Evolutionary conservation across 805 yeast species (phyloP).

Genomic region (Saccharomycopsis sp.): DNA sequence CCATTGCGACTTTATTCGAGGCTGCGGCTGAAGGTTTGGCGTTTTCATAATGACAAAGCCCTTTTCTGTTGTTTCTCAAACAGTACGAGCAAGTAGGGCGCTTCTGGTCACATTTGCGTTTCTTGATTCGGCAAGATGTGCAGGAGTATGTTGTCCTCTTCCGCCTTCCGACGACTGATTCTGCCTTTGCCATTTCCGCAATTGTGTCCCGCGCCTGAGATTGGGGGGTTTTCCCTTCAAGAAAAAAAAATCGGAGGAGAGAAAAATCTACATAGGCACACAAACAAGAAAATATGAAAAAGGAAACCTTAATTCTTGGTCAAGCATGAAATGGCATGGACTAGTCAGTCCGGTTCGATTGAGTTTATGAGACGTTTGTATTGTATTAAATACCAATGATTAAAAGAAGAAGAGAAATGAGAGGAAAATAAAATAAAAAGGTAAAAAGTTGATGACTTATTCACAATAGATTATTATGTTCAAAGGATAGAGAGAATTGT

Average conservation of each 20-base stretch:
- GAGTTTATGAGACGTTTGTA: too few relatives aligned
- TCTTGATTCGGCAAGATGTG: constrained; percentile 12
- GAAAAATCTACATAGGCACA: background rate
- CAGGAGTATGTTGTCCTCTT: constrained; percentile 14
- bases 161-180: constrained; percentile 2
- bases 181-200: too few relatives aligned
- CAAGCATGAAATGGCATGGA: too few relatives aligned
- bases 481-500: too few relatives aligned
- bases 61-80: constrained; percentile 5
- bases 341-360: too few relatives aligned
- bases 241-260: background rate
- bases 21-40: background rate
- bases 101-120: constrained; percentile 16
- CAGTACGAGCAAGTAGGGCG: constrained; percentile 17
- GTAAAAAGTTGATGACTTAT: too few relatives aligned
- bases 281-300: background rate
- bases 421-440: too few relatives aligned
- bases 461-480: too few relatives aligned
- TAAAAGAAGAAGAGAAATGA: too few relatives aligned
- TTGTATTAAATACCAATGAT: too few relatives aligned
- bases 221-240: background rate
- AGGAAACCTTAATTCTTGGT: background rate
- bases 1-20: background rate
- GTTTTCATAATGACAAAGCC: constrained; percentile 9
- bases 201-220: too few relatives aligned